Evolutionary conservation across 2,329 filamentous ascomycete species (phyloP).

Genomic region (Leptographium lundbergii): DNA sequence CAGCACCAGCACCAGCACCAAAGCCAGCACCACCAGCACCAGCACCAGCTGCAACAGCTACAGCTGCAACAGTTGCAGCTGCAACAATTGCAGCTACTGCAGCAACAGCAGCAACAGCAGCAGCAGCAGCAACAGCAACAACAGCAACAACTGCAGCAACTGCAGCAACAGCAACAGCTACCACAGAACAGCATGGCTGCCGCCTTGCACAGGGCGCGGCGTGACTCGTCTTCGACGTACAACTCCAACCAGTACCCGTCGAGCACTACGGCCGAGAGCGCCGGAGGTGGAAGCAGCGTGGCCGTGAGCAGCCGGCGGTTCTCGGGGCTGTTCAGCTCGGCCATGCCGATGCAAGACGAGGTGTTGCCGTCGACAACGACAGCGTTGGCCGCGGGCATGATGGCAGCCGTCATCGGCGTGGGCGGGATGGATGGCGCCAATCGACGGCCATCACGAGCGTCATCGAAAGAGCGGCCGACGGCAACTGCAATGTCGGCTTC

Average conservation of each 20-base stretch:
- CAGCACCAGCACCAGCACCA: slow-evolving; percentile 13
- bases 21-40: slow-evolving; percentile 9
- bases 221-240: slow-evolving; percentile 44
- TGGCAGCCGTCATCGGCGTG: slow-evolving; percentile 1
- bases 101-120: slow-evolving; percentile 39
- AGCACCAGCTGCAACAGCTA: background rate
- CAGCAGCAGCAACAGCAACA: too few species aligned
- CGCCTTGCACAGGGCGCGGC: slow-evolving; percentile 18
- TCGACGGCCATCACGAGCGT: slow-evolving; percentile 40
- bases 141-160: slow-evolving; percentile 29
- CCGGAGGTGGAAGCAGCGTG: background rate
- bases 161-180: slow-evolving; percentile 40
- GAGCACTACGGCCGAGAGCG: slow-evolving; percentile 14
- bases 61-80: background rate
- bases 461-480: slow-evolving; percentile 38
- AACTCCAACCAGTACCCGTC: slow-evolving; percentile 33
- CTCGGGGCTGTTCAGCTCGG: slow-evolving; percentile 76
- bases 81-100: slow-evolving; percentile 23
- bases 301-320: slow-evolving; percentile 31
- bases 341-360: slow-evolving; percentile 65
- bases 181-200: slow-evolving; percentile 23
- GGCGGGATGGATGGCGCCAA: slow-evolving; percentile 1
- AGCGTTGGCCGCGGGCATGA: background rate
- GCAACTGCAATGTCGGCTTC: background rate
- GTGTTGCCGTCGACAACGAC: background rate